These are phyloP conservation scores for Pyrenochaeta sp. DNA, from an alignment of 2,329 filamentous ascomycete species.

Conservation along the genomic window DNA sequence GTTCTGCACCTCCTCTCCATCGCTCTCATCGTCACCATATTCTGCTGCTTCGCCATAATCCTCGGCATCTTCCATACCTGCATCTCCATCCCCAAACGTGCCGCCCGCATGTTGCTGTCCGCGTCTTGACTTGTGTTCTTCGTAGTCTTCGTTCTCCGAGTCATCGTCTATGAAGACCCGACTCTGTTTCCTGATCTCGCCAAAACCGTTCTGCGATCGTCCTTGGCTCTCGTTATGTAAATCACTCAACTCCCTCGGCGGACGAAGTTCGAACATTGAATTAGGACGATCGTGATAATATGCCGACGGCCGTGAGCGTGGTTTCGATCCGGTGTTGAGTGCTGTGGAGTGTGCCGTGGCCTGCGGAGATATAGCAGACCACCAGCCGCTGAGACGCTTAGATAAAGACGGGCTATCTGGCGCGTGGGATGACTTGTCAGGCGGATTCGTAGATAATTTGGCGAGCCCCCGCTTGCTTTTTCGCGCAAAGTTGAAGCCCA, in stretches of 20 bases:
- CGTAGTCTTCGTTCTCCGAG: constrained; percentile 15
- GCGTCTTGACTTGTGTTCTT: constrained; percentile 2
- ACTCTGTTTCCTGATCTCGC: constrained; percentile 31
- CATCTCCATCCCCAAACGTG: constrained; percentile 14
- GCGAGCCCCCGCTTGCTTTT: constrained; percentile 25
- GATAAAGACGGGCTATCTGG: constrained; percentile 42
- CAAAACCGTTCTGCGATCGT: neutral
- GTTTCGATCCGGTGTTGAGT: constrained; percentile 10
- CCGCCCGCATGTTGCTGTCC: constrained; percentile 15
- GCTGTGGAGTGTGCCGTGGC: constrained; percentile 14
- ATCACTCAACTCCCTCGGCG: constrained; percentile 31
- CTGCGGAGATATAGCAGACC: constrained; percentile 40
- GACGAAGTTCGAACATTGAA: constrained; percentile 49
- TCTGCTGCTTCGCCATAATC: constrained; percentile 24
- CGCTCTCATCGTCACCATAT: constrained; percentile 33
- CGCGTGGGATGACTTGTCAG: constrained; percentile 4
- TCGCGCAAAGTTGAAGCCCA: constrained; percentile 40
- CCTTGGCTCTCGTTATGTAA: constrained; percentile 13
- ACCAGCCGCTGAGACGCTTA: constrained; percentile 48
- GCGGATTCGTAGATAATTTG: constrained; percentile 8
- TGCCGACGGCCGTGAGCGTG: constrained; percentile 19
- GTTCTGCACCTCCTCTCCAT: constrained; percentile 22
- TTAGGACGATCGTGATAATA: constrained; percentile 38
- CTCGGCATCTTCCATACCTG: constrained; percentile 14
- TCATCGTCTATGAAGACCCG: constrained; percentile 55